These are phyloP conservation scores for Pseudopyricularia javanii DNA, from an alignment of 2,329 filamentous ascomycete species.

Conservation along the genomic window DNA sequence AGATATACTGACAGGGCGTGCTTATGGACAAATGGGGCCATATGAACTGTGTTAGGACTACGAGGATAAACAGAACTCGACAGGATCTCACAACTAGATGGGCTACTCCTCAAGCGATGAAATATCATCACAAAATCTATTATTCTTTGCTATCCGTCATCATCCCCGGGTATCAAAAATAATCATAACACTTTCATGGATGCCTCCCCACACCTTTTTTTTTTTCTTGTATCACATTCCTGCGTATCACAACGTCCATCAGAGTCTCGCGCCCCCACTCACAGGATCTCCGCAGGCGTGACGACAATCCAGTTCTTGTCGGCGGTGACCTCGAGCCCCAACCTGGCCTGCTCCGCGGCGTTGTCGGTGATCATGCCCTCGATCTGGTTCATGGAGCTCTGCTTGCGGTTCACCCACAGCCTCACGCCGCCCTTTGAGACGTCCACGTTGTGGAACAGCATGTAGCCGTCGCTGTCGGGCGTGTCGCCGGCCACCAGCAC, in stretches of 20 bases:
- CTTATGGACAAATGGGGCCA: too few species aligned
- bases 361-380: neutral
- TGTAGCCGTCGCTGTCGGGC: slow-evolving; percentile 1
- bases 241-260: neutral
- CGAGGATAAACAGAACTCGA: too few species aligned
- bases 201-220: too few species aligned
- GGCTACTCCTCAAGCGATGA: too few species aligned
- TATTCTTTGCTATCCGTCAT: too few species aligned
- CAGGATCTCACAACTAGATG: too few species aligned
- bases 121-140: too few species aligned
- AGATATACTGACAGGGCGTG: too few species aligned
- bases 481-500: slow-evolving; percentile 1
- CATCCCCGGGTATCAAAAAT: too few species aligned
- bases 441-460: neutral
- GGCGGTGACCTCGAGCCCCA: slow-evolving; percentile 1
- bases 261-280: neutral
- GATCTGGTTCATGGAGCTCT: neutral
- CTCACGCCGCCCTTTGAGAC: neutral
- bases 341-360: neutral
- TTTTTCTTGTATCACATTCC: neutral
- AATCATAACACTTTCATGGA: too few species aligned
- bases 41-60: too few species aligned
- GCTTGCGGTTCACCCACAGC: neutral
- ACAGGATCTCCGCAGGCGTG: neutral
- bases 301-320: slow-evolving; percentile 1